Base-by-base conservation (phyloP, 2,329 filamentous ascomycete species). In the Xylariaceae sp. region DNA sequence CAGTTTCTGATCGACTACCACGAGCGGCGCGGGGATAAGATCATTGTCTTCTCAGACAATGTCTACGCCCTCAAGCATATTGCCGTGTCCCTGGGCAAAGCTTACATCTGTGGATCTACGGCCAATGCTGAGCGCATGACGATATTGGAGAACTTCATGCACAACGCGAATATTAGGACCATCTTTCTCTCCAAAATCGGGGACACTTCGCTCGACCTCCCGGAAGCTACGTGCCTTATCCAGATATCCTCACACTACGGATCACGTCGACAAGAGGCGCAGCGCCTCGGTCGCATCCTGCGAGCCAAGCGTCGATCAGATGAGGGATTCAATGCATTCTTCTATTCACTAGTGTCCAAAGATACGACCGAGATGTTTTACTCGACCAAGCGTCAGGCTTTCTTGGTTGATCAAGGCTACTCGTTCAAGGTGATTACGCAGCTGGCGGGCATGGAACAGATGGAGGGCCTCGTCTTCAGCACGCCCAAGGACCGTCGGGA, bases 341-440 rank as follows among this genome's bases (percentile, higher is more conserved):
- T 98, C 67, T 98, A 98, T 63, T 94, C 87, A 0, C 73, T 98
- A 1, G 92, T 98, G 3, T 94, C 86, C 5, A 96, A 96, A 58
- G 92, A 98, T 55, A 98, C 92, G 0, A 82, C 89, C 41, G 92
- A 98, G 58, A 96, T 98, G 90, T 92, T 80, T 56, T 98, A 94
- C 59, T 95, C 90, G 0, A 89, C 88, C 4, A 96, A 95, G 60
- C 77, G 92, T 8, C 92, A 98, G 60, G 90, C 92, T 1, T 98
- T 98, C 65, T 70, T 98, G 1, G 89, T 98, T 15, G 92, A 98
- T 46, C 92, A 98, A 60, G 92, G 92, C 8, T 98, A 98, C 56
- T 90, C 92, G 0, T 98, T 98, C 72, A 96, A 96, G 57, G 90
- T 96, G 42, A 98, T 98, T 56, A 98, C 92, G 0, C 87, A 94